phyloP scores from a whole-genome alignment of 163 green algal species.

The Chlorella variabilis region DNA sequence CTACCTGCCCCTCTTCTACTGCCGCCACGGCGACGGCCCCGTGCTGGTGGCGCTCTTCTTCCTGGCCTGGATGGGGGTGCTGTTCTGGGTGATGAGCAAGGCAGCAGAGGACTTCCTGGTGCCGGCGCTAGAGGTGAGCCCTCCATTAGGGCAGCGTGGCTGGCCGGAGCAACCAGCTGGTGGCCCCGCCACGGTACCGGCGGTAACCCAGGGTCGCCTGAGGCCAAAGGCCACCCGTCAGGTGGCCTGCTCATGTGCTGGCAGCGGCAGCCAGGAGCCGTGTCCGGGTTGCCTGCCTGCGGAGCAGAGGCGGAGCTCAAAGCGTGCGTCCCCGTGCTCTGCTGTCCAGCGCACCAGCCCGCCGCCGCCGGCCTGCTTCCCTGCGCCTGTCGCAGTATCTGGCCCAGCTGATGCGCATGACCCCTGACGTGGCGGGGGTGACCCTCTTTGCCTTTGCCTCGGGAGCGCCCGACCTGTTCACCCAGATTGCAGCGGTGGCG shows the following conservation, averaged over 20 bases:
- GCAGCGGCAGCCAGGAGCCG: no score
- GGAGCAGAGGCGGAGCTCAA: no score
- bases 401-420: slow-evolving; percentile 69
- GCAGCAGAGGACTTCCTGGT: slow-evolving; percentile 62
- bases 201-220: no score
- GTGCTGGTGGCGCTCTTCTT: slow-evolving; percentile 53
- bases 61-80: slow-evolving; percentile 50
- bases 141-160: no score
- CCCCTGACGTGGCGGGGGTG: slow-evolving; percentile 82
- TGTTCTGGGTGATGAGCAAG: slow-evolving; percentile 55
- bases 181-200: neutral
- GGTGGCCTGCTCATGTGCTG: no score
- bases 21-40: slow-evolving; percentile 20
- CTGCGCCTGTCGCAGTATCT: no score
- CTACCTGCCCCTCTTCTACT: slow-evolving; percentile 69
- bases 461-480: slow-evolving; percentile 91
- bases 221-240: no score
- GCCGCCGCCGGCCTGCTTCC: no score
- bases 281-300: no score
- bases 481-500: slow-evolving; percentile 81
- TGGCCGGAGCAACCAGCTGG: no score
- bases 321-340: no score
- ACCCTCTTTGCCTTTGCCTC: slow-evolving; percentile 93
- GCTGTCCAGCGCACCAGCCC: no score
- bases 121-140: slow-evolving; percentile 17